A percentile compares a stretch with the other conserved stretches of the same genome.
Conservation (phyloP, 1,139 yeast species). For the Yamadazyma sp. region DNA sequence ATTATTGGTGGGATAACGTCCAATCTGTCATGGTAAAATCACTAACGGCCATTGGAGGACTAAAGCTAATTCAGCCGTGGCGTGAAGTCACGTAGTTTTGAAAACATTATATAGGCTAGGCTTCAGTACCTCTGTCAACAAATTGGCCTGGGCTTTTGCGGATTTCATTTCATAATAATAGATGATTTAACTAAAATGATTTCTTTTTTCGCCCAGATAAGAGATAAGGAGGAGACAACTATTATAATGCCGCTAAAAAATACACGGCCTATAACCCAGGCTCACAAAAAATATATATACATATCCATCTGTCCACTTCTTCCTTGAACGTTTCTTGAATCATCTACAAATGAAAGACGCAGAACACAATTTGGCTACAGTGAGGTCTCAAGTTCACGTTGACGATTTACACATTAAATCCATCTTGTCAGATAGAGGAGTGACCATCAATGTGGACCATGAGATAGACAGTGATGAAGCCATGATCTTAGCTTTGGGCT, state of each 20-base stretch:
- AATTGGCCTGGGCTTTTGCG: no score
- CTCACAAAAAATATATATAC: not conserved
- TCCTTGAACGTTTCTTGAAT: no score
- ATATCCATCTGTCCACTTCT: not conserved
- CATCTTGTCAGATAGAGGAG: constrained; percentile 39
- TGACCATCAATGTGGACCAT: constrained; percentile 47
- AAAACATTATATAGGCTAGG: no score
- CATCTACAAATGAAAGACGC: constrained; percentile 18
- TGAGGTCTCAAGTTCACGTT: constrained; percentile 38
- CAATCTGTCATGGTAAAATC: no score
- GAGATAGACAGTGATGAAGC: constrained; percentile 54
- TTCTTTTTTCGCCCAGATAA: constrained; percentile 1
- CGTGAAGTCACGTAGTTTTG: no score
- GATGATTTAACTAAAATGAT: no score
- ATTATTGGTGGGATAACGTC: not conserved
- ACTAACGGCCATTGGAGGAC: not conserved
- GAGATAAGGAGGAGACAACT: constrained; percentile 1
- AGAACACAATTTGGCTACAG: constrained; percentile 23
- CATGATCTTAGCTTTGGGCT: constrained; percentile 62
- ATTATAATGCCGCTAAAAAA: not conserved
- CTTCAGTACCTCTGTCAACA: no score
- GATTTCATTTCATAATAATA: no score
- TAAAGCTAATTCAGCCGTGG: no score
- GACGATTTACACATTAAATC: constrained; percentile 41
- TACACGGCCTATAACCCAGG: not conserved